Evolutionary conservation across 306 rosid genomes (phyloP).

Genomic region (Quercus mongolica): DNA sequence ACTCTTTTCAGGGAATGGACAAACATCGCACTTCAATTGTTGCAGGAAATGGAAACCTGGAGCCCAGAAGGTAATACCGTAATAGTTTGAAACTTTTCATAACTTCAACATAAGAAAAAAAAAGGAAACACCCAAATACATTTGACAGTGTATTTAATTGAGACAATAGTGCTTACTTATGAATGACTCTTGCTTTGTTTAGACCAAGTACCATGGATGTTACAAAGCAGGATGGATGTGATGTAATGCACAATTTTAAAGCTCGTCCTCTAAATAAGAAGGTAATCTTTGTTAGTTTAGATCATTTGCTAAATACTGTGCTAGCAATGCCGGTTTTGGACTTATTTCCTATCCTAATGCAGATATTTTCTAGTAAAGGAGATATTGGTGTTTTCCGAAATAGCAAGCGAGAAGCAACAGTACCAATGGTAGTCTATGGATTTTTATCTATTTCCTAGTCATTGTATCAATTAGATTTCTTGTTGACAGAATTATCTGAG

Average conservation of each 20-base stretch:
- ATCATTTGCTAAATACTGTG: neutral
- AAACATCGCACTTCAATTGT: constrained; percentile 32
- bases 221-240: constrained; percentile 47
- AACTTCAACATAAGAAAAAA: neutral
- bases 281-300: constrained; percentile 37
- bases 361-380: constrained; percentile 88
- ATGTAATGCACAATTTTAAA: constrained; percentile 51
- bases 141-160: neutral
- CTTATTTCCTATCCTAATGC: constrained; percentile 26
- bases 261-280: constrained; percentile 75
- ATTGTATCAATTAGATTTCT: neutral
- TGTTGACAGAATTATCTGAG: constrained; percentile 2
- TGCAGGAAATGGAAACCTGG: constrained; percentile 42
- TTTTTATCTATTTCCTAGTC: constrained; percentile 9
- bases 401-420: constrained; percentile 74
- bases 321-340: neutral
- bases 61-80: constrained; percentile 54
- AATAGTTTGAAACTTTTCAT: neutral
- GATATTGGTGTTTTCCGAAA: constrained; percentile 82
- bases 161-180: constrained; percentile 21
- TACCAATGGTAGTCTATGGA: constrained; percentile 58
- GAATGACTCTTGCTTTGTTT: constrained; percentile 13
- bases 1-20: constrained; percentile 48
- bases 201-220: constrained; percentile 59
- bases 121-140: neutral